A percentile compares a stretch with the other conserved stretches of the same genome.
These are phyloP conservation scores for Tilletia setariae DNA, from an alignment of 1,284 basidiomycete species.

Conservation along the genomic window DNA sequence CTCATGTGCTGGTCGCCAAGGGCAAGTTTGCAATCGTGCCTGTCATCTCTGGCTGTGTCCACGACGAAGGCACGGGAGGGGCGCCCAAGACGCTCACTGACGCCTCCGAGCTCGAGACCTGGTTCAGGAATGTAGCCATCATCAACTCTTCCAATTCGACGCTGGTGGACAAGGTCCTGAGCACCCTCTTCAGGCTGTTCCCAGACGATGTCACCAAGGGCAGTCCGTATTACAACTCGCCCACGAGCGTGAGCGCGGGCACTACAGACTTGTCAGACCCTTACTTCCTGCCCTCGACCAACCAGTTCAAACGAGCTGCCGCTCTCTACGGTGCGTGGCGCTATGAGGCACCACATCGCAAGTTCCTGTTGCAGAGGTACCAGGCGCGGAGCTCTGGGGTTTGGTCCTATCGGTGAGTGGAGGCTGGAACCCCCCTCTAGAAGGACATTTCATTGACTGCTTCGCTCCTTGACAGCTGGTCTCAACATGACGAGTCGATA, in stretches of 20 bases:
- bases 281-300: neutral
- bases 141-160: neutral
- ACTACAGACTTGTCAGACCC: neutral
- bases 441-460: no score
- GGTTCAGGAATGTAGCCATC: neutral
- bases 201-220: neutral
- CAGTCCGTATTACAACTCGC: neutral
- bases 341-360: neutral
- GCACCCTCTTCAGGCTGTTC: neutral
- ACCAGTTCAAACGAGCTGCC: conserved; percentile 9
- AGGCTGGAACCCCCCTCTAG: no score
- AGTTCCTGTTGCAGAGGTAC: neutral
- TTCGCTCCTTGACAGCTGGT: no score
- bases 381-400: neutral
- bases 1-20: neutral
- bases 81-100: neutral
- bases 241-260: neutral
- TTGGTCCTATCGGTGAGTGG: neutral
- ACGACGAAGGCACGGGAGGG: conserved; percentile 3
- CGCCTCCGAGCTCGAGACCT: neutral
- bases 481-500: neutral
- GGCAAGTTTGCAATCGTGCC: conserved; percentile 2
- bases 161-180: neutral
- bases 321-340: neutral
- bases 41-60: neutral